Evolutionary conservation across 2,329 filamentous ascomycete species (phyloP).

Genomic region (Aspergillaceae sp.): DNA sequence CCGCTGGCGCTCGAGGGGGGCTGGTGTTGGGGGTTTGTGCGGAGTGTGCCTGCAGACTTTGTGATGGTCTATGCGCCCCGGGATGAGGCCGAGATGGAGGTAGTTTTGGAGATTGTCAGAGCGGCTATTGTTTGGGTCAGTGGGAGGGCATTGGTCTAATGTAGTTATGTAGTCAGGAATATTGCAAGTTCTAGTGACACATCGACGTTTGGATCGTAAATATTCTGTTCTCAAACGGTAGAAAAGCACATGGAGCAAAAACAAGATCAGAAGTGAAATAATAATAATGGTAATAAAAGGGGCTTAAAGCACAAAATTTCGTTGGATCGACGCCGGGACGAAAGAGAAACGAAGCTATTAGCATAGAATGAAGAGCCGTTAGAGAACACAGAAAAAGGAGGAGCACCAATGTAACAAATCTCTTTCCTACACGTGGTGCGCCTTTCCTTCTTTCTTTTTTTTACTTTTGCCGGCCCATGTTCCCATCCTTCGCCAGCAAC

Average conservation of each 20-base stretch:
- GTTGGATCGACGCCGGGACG: conserved; percentile 25
- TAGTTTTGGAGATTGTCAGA: conserved; percentile 60
- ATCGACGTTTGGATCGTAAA: conserved; percentile 6
- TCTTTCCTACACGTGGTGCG: conserved; percentile 21
- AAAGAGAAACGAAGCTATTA: conserved; percentile 32
- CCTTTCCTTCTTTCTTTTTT: conserved; percentile 2
- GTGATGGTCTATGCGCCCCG: conserved; percentile 75
- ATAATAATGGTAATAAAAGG: conserved; percentile 21
- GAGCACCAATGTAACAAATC: conserved; percentile 24
- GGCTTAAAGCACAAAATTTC: conserved; percentile 21
- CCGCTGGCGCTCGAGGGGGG: conserved; percentile 43
- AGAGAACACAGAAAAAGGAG: conserved; percentile 27
- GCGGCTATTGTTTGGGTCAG: conserved; percentile 60
- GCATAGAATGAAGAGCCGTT: conserved; percentile 33
- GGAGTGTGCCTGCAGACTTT: conserved; percentile 59
- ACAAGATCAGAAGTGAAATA: conserved; percentile 11
- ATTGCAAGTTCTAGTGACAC: neutral
- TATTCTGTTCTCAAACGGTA: conserved; percentile 7
- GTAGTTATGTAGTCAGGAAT: too few species aligned
- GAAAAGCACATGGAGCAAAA: conserved; percentile 5
- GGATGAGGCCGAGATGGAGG: conserved; percentile 57
- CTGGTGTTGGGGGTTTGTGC: conserved; percentile 50
- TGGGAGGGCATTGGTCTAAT: conserved; percentile 3
- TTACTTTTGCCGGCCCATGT: conserved; percentile 19
- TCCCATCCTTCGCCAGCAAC: conserved; percentile 30